These are phyloP conservation scores for Quercus ilex DNA, from an alignment of 306 rosid species.

Conservation along the genomic window DNA sequence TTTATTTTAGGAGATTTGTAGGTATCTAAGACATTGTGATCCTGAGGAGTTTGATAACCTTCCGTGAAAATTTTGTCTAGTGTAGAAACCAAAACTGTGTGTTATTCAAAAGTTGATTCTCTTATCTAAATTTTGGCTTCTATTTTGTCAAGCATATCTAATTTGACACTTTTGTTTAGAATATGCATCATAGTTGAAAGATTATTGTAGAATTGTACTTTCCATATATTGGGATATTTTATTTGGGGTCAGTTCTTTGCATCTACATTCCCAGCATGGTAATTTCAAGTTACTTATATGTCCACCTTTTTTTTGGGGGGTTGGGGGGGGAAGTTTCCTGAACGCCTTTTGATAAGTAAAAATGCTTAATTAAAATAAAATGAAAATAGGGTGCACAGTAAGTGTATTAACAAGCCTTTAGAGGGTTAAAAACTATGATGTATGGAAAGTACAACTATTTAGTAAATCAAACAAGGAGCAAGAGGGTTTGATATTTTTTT, in stretches of 20 bases:
- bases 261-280: too few relatives aligned
- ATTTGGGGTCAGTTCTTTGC: too few relatives aligned
- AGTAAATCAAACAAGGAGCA: too few relatives aligned
- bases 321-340: too few relatives aligned
- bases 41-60: conserved; percentile 6
- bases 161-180: background rate
- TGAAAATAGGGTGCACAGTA: too few relatives aligned
- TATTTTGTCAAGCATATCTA: background rate
- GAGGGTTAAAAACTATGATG: too few relatives aligned
- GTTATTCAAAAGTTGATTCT: conserved; percentile 10
- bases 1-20: background rate
- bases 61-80: conserved; percentile 1
- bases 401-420: too few relatives aligned
- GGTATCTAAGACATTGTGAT: conserved; percentile 3
- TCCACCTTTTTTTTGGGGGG: too few relatives aligned
- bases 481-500: background rate
- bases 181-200: background rate
- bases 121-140: conserved; percentile 4
- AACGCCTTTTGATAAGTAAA: too few relatives aligned
- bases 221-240: too few relatives aligned
- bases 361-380: too few relatives aligned
- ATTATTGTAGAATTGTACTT: background rate
- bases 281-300: background rate
- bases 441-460: too few relatives aligned
- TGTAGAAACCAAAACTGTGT: conserved; percentile 14